Percentiles rank a stretch among this genome's conserved stretches.
Conservation (phyloP, 2,329 filamentous ascomycete species). For the Fusarium nygamai region DNA sequence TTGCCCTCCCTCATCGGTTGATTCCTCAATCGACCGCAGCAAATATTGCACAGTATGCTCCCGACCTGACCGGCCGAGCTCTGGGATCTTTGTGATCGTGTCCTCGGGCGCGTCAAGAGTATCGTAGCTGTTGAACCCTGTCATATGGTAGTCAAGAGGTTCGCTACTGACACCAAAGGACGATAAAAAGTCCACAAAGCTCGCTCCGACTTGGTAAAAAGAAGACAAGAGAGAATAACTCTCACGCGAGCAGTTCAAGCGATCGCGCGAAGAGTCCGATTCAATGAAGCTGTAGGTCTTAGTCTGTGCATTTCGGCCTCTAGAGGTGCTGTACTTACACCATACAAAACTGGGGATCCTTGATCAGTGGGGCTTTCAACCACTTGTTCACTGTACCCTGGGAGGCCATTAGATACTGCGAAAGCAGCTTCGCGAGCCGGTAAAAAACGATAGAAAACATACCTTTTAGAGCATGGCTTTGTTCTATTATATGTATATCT, state of each 20-base stretch:
- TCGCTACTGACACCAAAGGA: conserved; percentile 6
- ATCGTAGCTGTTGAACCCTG: conserved; percentile 1
- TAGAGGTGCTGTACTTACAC: background rate
- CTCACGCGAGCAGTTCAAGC: conserved; percentile 3
- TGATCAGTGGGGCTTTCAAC: background rate
- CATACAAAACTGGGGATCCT: conserved; percentile 13
- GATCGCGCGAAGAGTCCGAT: background rate
- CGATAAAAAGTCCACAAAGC: conserved; percentile 11
- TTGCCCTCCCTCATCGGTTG: accelerated
- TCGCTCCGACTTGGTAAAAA: conserved; percentile 2
- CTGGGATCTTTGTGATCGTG: background rate
- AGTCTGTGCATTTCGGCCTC: background rate
- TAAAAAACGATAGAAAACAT: background rate
- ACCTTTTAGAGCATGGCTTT: background rate
- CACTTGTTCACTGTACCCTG: background rate
- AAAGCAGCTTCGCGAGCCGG: background rate
- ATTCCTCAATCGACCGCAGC: conserved; percentile 6
- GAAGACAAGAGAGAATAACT: background rate
- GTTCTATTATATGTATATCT: background rate
- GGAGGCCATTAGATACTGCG: background rate
- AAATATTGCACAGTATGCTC: conserved; percentile 18
- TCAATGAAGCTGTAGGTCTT: background rate
- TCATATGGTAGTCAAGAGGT: conserved; percentile 17
- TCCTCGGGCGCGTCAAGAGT: background rate
- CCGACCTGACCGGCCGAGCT: conserved; percentile 5